These are phyloP conservation scores for Juglanconis sp. DNA, from an alignment of 2,329 filamentous ascomycete species.

Conservation along the genomic window DNA sequence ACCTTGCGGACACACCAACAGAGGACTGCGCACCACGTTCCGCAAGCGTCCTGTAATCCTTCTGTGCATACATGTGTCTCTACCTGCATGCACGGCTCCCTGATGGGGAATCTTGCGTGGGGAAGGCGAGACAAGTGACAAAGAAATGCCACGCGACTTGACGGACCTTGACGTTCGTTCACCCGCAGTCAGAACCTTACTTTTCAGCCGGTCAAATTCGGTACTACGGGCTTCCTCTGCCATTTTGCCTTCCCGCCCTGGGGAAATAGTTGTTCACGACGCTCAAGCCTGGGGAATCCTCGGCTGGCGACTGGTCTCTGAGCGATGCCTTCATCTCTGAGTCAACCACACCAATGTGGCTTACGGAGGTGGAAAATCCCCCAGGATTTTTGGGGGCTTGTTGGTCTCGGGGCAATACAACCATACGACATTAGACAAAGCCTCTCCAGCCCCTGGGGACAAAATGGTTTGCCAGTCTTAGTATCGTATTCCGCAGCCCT, in stretches of 20 bases:
- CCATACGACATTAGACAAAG: background rate
- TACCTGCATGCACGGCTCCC: background rate
- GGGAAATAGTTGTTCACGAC: background rate
- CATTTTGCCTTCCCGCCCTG: background rate
- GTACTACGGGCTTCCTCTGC: background rate
- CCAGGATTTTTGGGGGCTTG: background rate
- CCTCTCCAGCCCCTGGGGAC: background rate
- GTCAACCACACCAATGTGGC: background rate
- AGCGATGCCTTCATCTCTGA: background rate
- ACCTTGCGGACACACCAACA: background rate
- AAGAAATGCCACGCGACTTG: slow-evolving; percentile 15
- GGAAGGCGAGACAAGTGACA: slow-evolving; percentile 11
- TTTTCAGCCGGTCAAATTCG: background rate
- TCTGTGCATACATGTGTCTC: background rate
- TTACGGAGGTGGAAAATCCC: background rate
- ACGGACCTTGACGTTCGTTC: slow-evolving; percentile 5
- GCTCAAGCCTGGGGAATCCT: background rate
- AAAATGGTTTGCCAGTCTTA: background rate
- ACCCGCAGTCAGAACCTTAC: slow-evolving; percentile 4
- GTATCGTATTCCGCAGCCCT: background rate
- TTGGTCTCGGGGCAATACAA: background rate
- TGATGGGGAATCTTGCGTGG: slow-evolving; percentile 1
- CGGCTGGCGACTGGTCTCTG: background rate
- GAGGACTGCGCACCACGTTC: background rate
- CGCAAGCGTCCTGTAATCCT: background rate